Evolutionary conservation across 768 basidiomycete species (phyloP).

Genomic region (Clitopilus passeckerianus): DNA sequence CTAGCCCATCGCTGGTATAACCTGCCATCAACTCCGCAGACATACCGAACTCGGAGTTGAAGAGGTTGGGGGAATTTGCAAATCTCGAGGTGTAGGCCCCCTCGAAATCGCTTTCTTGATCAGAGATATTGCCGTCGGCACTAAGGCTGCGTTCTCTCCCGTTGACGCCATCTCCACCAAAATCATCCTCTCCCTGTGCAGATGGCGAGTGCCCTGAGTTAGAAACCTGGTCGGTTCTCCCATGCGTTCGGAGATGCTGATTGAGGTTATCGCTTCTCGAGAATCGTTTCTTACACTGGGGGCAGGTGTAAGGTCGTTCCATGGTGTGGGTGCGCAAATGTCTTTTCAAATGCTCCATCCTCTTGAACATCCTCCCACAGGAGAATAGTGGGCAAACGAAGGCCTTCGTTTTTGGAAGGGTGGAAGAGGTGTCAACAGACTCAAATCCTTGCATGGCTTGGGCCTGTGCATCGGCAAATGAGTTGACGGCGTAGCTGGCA

Average conservation of each 20-base stretch:
- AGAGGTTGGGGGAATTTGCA: slow-evolving; percentile 3
- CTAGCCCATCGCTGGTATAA: slow-evolving; percentile 7
- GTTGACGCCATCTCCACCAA: slow-evolving; percentile 13
- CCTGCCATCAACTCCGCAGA: slow-evolving; percentile 23
- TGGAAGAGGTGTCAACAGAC: slow-evolving; percentile 14
- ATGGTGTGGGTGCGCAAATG: slow-evolving; percentile 88
- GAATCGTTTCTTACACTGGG: slow-evolving; percentile 74
- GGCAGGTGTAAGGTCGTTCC: slow-evolving; percentile 79
- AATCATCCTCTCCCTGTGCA: slow-evolving; percentile 6
- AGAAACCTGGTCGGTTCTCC: slow-evolving; percentile 12
- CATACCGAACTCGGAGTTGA: slow-evolving; percentile 18
- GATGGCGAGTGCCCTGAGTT: neutral
- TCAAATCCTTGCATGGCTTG: slow-evolving; percentile 7
- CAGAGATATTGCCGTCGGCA: slow-evolving; percentile 12
- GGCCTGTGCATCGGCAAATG: slow-evolving; percentile 21
- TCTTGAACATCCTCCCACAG: slow-evolving; percentile 84
- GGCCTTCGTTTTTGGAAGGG: slow-evolving; percentile 47
- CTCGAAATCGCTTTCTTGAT: slow-evolving; percentile 18
- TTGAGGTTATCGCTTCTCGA: slow-evolving; percentile 85
- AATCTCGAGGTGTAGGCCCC: slow-evolving; percentile 10
- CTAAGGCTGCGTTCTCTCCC: slow-evolving; percentile 19
- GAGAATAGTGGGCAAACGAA: slow-evolving; percentile 82
- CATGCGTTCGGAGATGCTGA: slow-evolving; percentile 84
- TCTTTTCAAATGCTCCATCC: slow-evolving; percentile 86
- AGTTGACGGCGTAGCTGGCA: slow-evolving; percentile 15